Percentiles rank a stretch among this genome's conserved stretches.
Evolutionary conservation across 768 basidiomycete species (phyloP).

Genomic region (Amylocystis lapponica): DNA sequence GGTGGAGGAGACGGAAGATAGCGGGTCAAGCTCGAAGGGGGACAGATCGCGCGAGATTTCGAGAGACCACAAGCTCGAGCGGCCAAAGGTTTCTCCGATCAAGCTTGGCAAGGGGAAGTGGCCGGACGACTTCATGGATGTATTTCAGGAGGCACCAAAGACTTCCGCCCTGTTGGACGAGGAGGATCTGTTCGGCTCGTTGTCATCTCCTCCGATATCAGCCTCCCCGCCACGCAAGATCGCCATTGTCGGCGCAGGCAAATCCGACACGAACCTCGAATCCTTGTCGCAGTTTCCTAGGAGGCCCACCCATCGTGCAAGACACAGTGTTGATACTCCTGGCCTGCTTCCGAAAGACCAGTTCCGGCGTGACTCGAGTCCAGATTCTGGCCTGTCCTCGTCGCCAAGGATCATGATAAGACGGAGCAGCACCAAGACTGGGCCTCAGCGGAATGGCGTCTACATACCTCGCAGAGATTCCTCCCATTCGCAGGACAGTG

Average conservation of each 20-base stretch:
- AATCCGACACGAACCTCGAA: constrained; percentile 43
- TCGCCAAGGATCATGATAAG: constrained; percentile 45
- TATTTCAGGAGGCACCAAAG: constrained; percentile 27
- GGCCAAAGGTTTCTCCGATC: constrained; percentile 31
- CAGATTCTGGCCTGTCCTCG: constrained; percentile 38
- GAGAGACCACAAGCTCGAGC: constrained; percentile 20
- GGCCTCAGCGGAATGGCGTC: constrained; percentile 40
- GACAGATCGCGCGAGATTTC: constrained; percentile 17
- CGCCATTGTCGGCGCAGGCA: constrained; percentile 41
- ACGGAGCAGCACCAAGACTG: constrained; percentile 50
- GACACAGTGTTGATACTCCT: constrained; percentile 55
- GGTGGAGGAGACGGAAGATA: constrained; percentile 61
- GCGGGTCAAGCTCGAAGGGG: constrained; percentile 39
- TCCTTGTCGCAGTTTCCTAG: constrained; percentile 44
- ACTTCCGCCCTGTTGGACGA: constrained; percentile 15
- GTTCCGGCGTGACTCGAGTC: constrained; percentile 48
- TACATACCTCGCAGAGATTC: constrained; percentile 35
- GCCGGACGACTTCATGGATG: constrained; percentile 76
- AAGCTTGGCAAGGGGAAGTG: constrained; percentile 74
- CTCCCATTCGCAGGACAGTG: constrained; percentile 15
- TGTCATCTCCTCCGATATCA: constrained; percentile 31
- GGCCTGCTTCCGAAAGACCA: constrained; percentile 31
- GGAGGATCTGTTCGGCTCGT: constrained; percentile 17
- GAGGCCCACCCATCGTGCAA: constrained; percentile 56
- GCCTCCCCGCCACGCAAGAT: constrained; percentile 50